Evolutionary conservation across 75 land plant species (phyloP).

Genomic region (Ceratopteris richardii): DNA sequence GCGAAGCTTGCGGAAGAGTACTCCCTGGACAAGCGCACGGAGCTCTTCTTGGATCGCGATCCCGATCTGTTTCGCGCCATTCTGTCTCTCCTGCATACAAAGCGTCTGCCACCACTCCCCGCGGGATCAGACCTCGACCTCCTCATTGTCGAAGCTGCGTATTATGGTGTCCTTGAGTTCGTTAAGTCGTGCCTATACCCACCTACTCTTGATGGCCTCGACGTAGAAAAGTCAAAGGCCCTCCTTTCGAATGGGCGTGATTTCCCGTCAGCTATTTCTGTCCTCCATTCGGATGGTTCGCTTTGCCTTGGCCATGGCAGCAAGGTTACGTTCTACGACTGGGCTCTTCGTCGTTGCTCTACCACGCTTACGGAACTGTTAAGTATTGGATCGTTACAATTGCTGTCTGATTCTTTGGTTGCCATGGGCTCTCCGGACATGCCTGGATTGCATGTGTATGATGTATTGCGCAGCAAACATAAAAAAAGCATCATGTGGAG

Average conservation of each 20-base stretch:
- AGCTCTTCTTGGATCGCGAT: constrained; percentile 69
- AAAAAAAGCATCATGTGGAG: constrained; percentile 42
- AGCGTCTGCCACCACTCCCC: constrained; percentile 25
- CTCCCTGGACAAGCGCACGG: background rate
- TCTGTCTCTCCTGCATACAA: constrained; percentile 56
- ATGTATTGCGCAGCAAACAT: constrained; percentile 28
- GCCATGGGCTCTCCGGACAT: constrained; percentile 67
- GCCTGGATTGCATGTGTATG: constrained; percentile 56
- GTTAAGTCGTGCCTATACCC: constrained; percentile 25
- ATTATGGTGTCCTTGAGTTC: constrained; percentile 44
- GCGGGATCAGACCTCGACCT: constrained; percentile 24
- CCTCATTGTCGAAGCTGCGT: constrained; percentile 58
- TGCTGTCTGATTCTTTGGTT: constrained; percentile 35
- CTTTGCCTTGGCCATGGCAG: constrained; percentile 61
- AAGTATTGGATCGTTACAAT: constrained; percentile 45
- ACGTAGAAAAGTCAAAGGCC: constrained; percentile 33
- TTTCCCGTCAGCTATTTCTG: constrained; percentile 45
- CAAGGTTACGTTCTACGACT: constrained; percentile 64
- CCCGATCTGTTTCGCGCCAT: constrained; percentile 57
- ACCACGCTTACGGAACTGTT: constrained; percentile 61
- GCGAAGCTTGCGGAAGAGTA: constrained; percentile 1
- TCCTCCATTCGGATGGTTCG: constrained; percentile 28
- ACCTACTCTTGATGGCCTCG: constrained; percentile 48
- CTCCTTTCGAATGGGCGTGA: constrained; percentile 64
- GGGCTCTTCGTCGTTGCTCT: constrained; percentile 38